phyloP scores from a whole-genome alignment of 139 green algal species.

The Chara braunii region DNA sequence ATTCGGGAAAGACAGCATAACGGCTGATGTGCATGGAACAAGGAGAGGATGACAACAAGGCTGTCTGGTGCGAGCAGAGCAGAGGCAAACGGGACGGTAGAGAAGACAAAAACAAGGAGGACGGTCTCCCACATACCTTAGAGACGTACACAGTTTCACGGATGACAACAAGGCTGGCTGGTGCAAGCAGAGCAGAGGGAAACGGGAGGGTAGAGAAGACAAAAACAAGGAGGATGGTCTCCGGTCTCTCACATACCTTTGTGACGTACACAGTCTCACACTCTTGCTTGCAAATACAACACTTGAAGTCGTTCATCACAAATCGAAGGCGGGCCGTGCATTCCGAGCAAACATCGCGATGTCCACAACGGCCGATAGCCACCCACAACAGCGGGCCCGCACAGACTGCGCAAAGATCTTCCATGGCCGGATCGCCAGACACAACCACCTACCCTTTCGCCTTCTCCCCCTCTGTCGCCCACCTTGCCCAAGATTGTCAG shows the following conservation, averaged over 20 bases:
- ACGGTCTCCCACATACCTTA: conserved; percentile 27
- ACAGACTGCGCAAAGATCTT: conserved; percentile 74
- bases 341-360: conserved; percentile 76
- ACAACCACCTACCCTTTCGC: background rate
- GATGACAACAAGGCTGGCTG: no score
- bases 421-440: conserved; percentile 12
- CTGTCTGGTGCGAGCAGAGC: no score
- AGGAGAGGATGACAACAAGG: background rate
- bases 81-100: background rate
- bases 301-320: conserved; percentile 73
- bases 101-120: background rate
- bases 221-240: background rate
- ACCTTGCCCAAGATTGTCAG: no score
- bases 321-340: conserved; percentile 71
- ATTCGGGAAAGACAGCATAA: background rate
- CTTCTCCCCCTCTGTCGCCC: no score
- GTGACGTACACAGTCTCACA: conserved; percentile 33
- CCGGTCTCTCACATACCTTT: conserved; percentile 21
- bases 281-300: conserved; percentile 65
- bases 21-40: background rate
- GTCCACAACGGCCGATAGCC: conserved; percentile 68
- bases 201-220: background rate
- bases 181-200: conserved; percentile 1
- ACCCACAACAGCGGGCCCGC: conserved; percentile 74
- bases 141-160: conserved; percentile 30